Evolutionary conservation across 2,329 filamentous ascomycete species (phyloP).

Genomic region (Sporothrix globosa): DNA sequence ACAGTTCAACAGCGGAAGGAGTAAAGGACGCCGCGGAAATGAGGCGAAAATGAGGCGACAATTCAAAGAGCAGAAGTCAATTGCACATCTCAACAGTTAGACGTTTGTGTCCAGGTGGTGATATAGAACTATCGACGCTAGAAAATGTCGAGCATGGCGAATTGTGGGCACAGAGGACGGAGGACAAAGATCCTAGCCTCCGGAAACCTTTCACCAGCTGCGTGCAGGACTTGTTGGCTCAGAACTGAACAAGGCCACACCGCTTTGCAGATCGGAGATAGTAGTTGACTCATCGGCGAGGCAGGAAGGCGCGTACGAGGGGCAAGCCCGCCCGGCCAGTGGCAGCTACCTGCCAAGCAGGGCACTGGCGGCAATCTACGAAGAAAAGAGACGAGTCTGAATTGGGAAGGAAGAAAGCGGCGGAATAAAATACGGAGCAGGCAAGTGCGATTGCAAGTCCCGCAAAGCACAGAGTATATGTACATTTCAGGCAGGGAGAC

Average conservation of each 20-base stretch:
- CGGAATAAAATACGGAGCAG: not conserved
- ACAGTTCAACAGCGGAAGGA: not conserved
- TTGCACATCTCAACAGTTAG: not conserved
- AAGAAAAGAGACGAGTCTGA: constrained; percentile 18
- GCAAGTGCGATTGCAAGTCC: constrained; percentile 1
- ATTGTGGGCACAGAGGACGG: not conserved
- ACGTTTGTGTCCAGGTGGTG: not conserved
- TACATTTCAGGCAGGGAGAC: not conserved
- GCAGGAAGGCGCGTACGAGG: constrained; percentile 19
- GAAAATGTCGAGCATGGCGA: not conserved
- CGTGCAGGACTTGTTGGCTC: not conserved
- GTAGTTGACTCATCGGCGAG: constrained; percentile 32
- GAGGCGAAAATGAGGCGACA: not conserved
- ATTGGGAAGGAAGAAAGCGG: constrained; percentile 26
- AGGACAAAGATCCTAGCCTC: not conserved
- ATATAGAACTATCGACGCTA: not conserved
- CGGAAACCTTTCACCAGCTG: not conserved
- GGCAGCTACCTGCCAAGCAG: constrained; percentile 26
- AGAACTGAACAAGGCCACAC: not conserved
- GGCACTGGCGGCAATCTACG: constrained; percentile 21
- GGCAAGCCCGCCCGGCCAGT: constrained; percentile 3
- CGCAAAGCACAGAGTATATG: not conserved
- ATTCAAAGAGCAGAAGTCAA: not conserved
- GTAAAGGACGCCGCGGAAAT: not conserved
- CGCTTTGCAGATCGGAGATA: constrained; percentile 30